phyloP scores from a whole-genome alignment of 2,329 filamentous ascomycete genomes.

The Diplocarpon rosae region DNA sequence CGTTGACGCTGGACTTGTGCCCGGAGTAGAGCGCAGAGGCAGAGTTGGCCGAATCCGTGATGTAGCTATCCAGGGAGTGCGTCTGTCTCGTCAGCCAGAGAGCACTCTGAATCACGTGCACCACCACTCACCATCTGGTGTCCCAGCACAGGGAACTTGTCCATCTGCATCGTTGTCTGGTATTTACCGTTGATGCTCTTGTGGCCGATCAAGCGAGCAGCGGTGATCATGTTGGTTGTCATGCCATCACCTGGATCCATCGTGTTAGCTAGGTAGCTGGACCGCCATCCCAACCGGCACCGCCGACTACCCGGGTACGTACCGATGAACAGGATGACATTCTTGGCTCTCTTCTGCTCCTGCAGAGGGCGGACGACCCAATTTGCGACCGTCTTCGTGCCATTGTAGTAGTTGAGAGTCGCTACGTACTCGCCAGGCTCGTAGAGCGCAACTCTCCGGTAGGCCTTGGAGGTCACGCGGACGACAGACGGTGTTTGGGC shows the following conservation, averaged over 20 bases:
- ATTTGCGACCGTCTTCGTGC: conserved; percentile 58
- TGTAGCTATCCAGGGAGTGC: conserved; percentile 74
- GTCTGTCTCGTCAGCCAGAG: conserved; percentile 65
- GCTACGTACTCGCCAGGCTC: conserved; percentile 73
- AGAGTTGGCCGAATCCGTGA: conserved; percentile 79
- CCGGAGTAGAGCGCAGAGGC: conserved; percentile 72
- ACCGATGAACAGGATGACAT: conserved; percentile 77
- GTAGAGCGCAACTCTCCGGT: conserved; percentile 63
- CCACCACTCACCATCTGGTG: conserved; percentile 56
- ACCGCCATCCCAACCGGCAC: background rate
- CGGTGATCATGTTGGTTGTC: conserved; percentile 71
- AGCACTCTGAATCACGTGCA: no score
- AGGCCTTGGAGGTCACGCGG: conserved; percentile 70
- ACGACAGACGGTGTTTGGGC: conserved; percentile 59
- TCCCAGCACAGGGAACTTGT: conserved; percentile 75
- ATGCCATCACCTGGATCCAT: conserved; percentile 38
- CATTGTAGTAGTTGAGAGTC: conserved; percentile 64
- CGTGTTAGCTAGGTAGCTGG: no score
- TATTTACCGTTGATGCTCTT: conserved; percentile 79
- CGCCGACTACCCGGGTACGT: background rate
- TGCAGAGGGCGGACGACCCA: conserved; percentile 67
- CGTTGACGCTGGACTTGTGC: conserved; percentile 76
- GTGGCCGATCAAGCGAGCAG: conserved; percentile 70
- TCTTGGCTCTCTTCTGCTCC: conserved; percentile 66
- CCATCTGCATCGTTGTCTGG: conserved; percentile 62